Conservation (phyloP, 1,139 yeast genomes). For the Taiozyma sp. region DNA sequence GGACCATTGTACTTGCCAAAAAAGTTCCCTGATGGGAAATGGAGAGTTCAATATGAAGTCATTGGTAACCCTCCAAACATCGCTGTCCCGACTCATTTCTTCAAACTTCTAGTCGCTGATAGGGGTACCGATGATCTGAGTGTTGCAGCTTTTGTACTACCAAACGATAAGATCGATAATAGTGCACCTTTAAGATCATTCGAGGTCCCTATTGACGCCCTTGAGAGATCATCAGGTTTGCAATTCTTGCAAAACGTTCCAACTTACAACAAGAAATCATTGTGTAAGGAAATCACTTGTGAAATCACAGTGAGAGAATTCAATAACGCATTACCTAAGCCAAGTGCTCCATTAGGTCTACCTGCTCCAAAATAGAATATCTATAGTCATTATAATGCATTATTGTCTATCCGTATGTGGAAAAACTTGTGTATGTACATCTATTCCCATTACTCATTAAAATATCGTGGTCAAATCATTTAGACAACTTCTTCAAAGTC, state of each 20-base stretch:
- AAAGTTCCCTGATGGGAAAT: constrained; percentile 70
- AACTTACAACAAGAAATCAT: constrained; percentile 48
- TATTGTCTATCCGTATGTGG: not conserved
- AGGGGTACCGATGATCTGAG: constrained; percentile 49
- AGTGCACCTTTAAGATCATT: constrained; percentile 63
- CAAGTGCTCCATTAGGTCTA: constrained; percentile 24
- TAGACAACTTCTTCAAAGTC: not conserved
- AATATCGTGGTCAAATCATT: not conserved
- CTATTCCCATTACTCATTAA: not conserved
- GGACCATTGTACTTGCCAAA: constrained; percentile 93
- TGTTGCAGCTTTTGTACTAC: constrained; percentile 90
- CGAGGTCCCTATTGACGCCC: constrained; percentile 84
- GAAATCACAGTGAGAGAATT: constrained; percentile 81
- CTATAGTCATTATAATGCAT: not conserved
- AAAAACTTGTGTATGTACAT: not conserved
- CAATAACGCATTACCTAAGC: constrained; percentile 40
- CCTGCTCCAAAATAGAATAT: constrained; percentile 32
- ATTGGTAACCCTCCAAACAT: constrained; percentile 95
- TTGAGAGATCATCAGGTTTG: constrained; percentile 82
- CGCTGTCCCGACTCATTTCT: constrained; percentile 97
- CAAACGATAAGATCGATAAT: constrained; percentile 74
- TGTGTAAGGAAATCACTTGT: constrained; percentile 80
- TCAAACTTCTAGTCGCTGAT: constrained; percentile 86
- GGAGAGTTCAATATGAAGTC: constrained; percentile 79
- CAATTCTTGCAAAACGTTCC: constrained; percentile 73